Evolutionary conservation across 129 eudicot species (phyloP).

Genomic region (Artemisia tridentata): DNA sequence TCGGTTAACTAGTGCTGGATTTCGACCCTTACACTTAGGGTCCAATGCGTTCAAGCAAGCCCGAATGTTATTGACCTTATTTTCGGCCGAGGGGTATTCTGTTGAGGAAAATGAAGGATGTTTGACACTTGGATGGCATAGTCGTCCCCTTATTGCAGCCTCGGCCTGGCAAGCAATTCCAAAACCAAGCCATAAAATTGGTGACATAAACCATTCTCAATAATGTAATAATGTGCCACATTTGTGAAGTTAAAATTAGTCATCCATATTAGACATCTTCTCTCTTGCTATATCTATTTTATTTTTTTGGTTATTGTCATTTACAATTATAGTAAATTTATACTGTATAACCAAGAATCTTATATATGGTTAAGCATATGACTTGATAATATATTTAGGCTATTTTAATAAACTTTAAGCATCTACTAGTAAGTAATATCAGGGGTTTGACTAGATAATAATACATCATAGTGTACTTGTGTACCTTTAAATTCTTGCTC

Average conservation of each 20-base stretch:
- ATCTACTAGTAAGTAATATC: too few relatives aligned
- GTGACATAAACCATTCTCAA: constrained; percentile 17
- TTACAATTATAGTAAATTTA: constrained; percentile 3
- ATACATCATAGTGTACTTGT: too few relatives aligned
- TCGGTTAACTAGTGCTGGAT: constrained; percentile 56
- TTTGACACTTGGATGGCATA: constrained; percentile 82
- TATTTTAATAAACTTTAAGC: too few relatives aligned
- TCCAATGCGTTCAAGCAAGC: constrained; percentile 87
- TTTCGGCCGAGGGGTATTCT: constrained; percentile 68
- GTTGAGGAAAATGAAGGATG: constrained; percentile 85
- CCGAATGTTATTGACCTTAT: constrained; percentile 65
- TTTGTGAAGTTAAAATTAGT: constrained; percentile 25
- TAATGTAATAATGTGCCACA: constrained; percentile 29
- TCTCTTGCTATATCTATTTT: neutral
- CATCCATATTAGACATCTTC: constrained; percentile 14
- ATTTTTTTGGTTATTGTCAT: neutral
- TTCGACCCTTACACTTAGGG: constrained; percentile 58
- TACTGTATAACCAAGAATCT: neutral
- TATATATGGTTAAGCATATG: too few relatives aligned
- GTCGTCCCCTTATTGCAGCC: constrained; percentile 73
- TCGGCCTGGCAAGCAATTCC: constrained; percentile 71
- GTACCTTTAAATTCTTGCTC: too few relatives aligned
- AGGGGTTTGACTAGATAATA: too few relatives aligned
- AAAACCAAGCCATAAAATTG: constrained; percentile 13
- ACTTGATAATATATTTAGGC: too few relatives aligned